Base-by-base conservation (phyloP, 1,139 yeast species). In the Nakaseomyces nivariensis region DNA sequence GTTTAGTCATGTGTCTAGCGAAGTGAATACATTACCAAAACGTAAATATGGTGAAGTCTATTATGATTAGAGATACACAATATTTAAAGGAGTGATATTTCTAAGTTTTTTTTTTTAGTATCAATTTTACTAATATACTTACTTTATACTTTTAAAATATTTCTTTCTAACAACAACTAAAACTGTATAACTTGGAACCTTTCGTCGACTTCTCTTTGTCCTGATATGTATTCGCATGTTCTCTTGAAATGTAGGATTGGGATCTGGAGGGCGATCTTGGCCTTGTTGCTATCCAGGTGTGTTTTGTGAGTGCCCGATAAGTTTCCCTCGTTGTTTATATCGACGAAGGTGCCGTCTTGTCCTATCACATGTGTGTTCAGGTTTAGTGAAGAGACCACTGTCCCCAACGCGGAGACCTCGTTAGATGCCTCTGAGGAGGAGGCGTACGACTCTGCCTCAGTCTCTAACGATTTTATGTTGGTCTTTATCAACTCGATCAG, bases 401-500 rank as follows among this genome's bases (percentile, higher is more conserved):
- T 25, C 24, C 31, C 42, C 29, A 38, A 13, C n/a, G 8, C 31
- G 11, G 42, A 25, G 4, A 25, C 17, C 8, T 25, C 42, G n/a
- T 38, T n/a, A 4, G 29, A 1, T 2, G 25, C 38, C 1, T 36
- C 38, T 37, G 40, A 11, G 13, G 33, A 13, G 4, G 43, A 25
- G 6, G 9, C 11, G 11, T 41, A 41, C 2, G 44, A 37, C 36
- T 47, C 48, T 25, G 65, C 70, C 38, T 67, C 70, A 50, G 64
- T 59, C 41, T 70, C 71, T 55, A 82, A 67, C 46, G 81, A 78
- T 41, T 79, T 81, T 52, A 90, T 70, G 61, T 87, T 90, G 31
- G 88, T 82, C 58, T 79, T 80, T 51, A 90, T 86, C 58, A 92
- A 73, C 58, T 88, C 96, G 53, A 92, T 84, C 54, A 92, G 72